Evolutionary conservation across 331 rosid genomes (phyloP), one percentile per base, ranked within the genome.

Genomic region (Pyracantha coccinea): DNA sequence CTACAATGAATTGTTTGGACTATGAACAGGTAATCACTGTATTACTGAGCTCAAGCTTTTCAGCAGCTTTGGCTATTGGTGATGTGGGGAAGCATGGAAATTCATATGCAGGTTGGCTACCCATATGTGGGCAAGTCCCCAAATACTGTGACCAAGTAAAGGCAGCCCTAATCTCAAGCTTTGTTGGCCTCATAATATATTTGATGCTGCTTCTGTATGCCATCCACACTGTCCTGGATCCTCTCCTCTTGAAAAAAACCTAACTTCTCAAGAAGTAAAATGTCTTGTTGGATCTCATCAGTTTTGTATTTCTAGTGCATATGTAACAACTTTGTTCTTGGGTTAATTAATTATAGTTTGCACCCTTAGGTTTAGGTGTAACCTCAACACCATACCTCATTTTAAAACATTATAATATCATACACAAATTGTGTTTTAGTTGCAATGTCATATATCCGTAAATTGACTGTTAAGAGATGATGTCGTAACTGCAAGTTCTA

Each of bases 51-150:
- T 87, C 98, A 61, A 78, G 96, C 81, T 62, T 87, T 16, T 91
- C 98, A 4, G 96, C 95, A 6, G 90, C 95, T 1, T 65, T 89
- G 76, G 86, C 98, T 1, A 79, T 90, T 70, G 98, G 93, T 8
- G 75, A 83, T 14, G 89, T 92, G 62, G 98, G 91, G 4, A 83
- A 89, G 88, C 75, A 90, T 11, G 98, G 98, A 38, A 89, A 92
- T 58, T 41, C 63, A 6, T 68, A 66, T 55, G 98, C 98, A 23
- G 98, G 90, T 7, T 92, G 98, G 96, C 82, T 85, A 24, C 98
- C 98, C n/a, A 86, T 92, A 25, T 92, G 98, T 59, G 87, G 80
- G 50, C 87, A 85, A 75, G 96, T 92, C 6, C 78, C 79, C 1
- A 83, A 79, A 59, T 92, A 77, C 50, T 92, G 98, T n/a, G 32